These are phyloP conservation scores for Citropsis articulata DNA, from an alignment of 345 rosid species.

Conservation along the genomic window DNA sequence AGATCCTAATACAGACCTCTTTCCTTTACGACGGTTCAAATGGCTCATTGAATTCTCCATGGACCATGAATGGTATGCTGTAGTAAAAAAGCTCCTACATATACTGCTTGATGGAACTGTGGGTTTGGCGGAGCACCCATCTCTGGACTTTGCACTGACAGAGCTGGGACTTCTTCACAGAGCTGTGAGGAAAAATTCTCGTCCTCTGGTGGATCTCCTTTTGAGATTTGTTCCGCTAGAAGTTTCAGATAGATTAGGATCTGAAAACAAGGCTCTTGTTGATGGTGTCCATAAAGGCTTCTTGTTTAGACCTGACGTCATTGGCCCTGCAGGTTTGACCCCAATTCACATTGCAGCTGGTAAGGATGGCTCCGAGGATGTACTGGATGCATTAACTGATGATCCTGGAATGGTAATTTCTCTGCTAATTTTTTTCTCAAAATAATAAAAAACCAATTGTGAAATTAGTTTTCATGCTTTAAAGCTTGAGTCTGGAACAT, in stretches of 20 bases:
- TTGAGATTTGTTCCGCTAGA: slow-evolving; percentile 61
- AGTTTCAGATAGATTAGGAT: slow-evolving; percentile 20
- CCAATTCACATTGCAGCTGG: slow-evolving; percentile 99
- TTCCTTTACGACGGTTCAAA: slow-evolving; percentile 71
- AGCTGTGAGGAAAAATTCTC: slow-evolving; percentile 89
- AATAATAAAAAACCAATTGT: not conserved
- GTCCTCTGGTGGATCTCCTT: slow-evolving; percentile 75
- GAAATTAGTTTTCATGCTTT: slow-evolving; percentile 1
- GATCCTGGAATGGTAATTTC: slow-evolving; percentile 82
- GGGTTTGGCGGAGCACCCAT: slow-evolving; percentile 54
- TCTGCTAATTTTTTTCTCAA: slow-evolving; percentile 9
- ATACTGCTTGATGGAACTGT: slow-evolving; percentile 64
- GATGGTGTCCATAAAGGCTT: slow-evolving; percentile 27
- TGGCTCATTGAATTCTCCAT: slow-evolving; percentile 93
- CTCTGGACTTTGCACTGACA: slow-evolving; percentile 45
- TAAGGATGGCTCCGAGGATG: slow-evolving; percentile 93
- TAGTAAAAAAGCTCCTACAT: slow-evolving; percentile 76
- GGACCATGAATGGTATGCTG: slow-evolving; percentile 98
- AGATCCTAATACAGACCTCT: slow-evolving; percentile 60
- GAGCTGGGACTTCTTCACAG: slow-evolving; percentile 92
- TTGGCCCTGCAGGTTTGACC: slow-evolving; percentile 93
- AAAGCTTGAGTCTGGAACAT: slow-evolving; percentile 8
- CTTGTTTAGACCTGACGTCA: slow-evolving; percentile 81
- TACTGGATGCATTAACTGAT: slow-evolving; percentile 74
- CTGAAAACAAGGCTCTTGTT: slow-evolving; percentile 17